Evolutionary conservation across 2,329 filamentous ascomycete species (phyloP), one percentile per base, ranked within the genome.

Genomic region (Colletotrichum tropicicola): DNA sequence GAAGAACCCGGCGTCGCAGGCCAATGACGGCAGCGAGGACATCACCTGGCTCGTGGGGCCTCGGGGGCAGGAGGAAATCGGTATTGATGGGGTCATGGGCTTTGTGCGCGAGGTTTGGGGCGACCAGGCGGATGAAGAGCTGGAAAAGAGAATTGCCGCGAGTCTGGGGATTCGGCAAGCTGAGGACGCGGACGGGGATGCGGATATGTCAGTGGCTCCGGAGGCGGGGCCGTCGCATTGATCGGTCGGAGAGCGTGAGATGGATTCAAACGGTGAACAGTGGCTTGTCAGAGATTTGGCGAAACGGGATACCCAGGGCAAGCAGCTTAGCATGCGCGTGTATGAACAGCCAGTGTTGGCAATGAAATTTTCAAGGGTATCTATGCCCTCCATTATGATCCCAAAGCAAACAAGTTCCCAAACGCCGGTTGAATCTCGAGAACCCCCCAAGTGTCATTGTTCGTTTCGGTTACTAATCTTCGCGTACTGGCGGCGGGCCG

Each of bases 21-120:
- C 79, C 5, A 70, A 81, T 28, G 89, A 88, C 1, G 92, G 92
- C 25, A 92, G 97, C 37, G 90, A 95, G 68, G 84, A 87, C 3
- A 84, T 93, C 7, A 94, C 92, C 49, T 99, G 93, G 85, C 87
- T 92, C 59, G 87, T 98, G 13, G 96, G 96, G 0, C 91, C 93
- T 6, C 86, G 96, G 21, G 95, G 92, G 6, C 96, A 92, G 77
- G 84, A 94, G 7, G 96, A 98, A 77, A 87, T 98, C 35, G 92
- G 92, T 0, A 83, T 89, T n/a, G 85, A 89, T 52, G 92, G 92
- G 1, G 91, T 96, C 12, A 87, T 89, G 17, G 89, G 88, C 0
- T 78, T 98, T 68, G 88, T 94, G 4, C 79, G 87, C 73, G 77
- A 84, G 57, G 82, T 90, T 1, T 91, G 88, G 74, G 87, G 83